A percentile compares a stretch with the other conserved stretches of the same genome.
Conservation (phyloP, 179 eudicot genomes). For the Silene coronaria region DNA sequence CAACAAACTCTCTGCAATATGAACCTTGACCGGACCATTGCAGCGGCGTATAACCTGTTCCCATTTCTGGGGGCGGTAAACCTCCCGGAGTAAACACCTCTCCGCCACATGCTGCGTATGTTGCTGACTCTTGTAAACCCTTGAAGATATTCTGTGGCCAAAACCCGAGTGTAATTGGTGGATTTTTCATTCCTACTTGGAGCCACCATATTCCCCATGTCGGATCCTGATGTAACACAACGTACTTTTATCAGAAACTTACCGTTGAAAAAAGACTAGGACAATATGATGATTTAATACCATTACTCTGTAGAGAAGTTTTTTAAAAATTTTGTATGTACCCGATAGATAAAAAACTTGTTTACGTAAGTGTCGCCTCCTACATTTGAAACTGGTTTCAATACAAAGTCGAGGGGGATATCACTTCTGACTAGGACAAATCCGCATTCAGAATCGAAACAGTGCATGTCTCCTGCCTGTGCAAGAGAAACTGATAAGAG, state of each 20-base stretch:
- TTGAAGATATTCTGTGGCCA: constrained; percentile 21
- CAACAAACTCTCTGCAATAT: constrained; percentile 13
- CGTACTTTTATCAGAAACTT: too few species aligned
- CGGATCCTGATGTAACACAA: constrained; percentile 3
- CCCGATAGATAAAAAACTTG: constrained; percentile 22
- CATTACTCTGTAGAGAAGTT: background rate
- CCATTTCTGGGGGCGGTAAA: constrained; percentile 22
- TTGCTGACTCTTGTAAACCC: constrained; percentile 6
- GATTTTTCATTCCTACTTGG: background rate
- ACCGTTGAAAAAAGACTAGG: background rate
- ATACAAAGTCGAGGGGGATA: constrained; percentile 9
- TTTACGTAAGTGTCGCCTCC: background rate
- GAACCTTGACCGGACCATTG: too few species aligned
- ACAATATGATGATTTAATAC: too few species aligned
- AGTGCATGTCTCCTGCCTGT: constrained; percentile 21
- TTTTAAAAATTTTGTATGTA: background rate
- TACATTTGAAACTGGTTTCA: constrained; percentile 2
- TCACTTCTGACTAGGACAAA: constrained; percentile 11
- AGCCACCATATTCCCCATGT: constrained; percentile 21
- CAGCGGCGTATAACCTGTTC: constrained; percentile 16
- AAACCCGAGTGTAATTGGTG: constrained; percentile 9
- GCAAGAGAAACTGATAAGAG: background rate
- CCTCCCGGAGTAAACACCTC: constrained; percentile 6
- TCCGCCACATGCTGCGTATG: constrained; percentile 27
- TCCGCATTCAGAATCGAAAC: constrained; percentile 27